Evolutionary conservation across 352 stramenopile genomes (phyloP), one percentile per base, ranked within the genome.

Genomic region (Paralagenidium karlingii): DNA sequence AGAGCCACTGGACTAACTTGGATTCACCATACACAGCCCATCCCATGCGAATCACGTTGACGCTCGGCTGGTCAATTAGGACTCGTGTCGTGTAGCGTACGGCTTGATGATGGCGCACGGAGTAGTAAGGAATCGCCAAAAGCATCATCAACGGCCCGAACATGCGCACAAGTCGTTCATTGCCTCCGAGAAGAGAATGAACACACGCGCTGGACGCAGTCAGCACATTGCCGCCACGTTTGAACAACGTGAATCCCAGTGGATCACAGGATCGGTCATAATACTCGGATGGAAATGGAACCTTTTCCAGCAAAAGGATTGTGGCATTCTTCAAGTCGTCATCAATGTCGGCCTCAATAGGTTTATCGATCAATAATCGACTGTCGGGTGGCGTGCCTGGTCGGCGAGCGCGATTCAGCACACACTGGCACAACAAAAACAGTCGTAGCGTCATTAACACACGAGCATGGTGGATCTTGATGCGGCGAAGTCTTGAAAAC

Each of bases 251-350:
- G 41, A 92, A 79, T 0, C 78, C 78, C 15, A 68, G 52, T 3
- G 75, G 75, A 47, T 92, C 78, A 8, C 68, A 84, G 16, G 78
- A 92, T 11, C 68, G 64, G 41, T 92, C 75, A 34, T 92, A 82
- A 53, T 82, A 88, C 54, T 92, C 78, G 32, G 68, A 56, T 28
- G 78, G 78, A 1, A 92, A 55, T 8, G 78, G 78, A 41, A 92
- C 78, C 15, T 73, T 58, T 37, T 92, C 75, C 8, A 92, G 58
- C 15, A 92, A 54, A 34, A 92, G 43, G 13, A 66, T 63, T 32
- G 74, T 89, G 20, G 78, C 78, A 34, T 85, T 86, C 49, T 92
- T 92, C 24, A 88, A 42, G 47, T 92, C 69, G 45, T 92, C 78
- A 38, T 92, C 77, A 48, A 92, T 92, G 45, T 91, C 78, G 27